Percentiles rank a stretch among this genome's conserved stretches.
phyloP scores from a whole-genome alignment of 1,284 basidiomycete genomes.

The Ceratobasidium theobromae region DNA sequence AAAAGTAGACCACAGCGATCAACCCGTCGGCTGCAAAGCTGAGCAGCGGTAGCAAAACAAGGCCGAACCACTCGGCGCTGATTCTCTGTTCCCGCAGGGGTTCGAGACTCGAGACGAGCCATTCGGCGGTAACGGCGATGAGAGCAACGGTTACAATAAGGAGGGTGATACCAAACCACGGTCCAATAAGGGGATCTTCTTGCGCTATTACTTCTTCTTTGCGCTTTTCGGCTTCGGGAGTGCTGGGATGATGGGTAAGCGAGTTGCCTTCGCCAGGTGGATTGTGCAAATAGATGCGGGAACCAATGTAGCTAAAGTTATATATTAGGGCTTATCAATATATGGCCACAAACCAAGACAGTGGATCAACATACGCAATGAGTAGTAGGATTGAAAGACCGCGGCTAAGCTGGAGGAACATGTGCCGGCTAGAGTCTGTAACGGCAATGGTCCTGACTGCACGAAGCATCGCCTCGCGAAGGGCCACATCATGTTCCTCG shows the following conservation, averaged over 20 bases:
- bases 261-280: constrained; percentile 62
- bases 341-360: background rate
- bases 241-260: constrained; percentile 48
- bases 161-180: constrained; percentile 58
- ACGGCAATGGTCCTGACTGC: constrained; percentile 40
- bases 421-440: constrained; percentile 46
- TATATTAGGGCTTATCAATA: background rate
- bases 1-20: constrained; percentile 56
- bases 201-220: constrained; percentile 47
- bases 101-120: constrained; percentile 63
- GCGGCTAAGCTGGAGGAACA: constrained; percentile 60
- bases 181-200: constrained; percentile 58
- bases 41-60: constrained; percentile 65
- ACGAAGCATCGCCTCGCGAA: constrained; percentile 16
- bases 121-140: constrained; percentile 68
- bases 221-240: constrained; percentile 48
- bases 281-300: constrained; percentile 65
- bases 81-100: constrained; percentile 49
- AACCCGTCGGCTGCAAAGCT: constrained; percentile 68
- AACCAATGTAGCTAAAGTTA: constrained; percentile 56
- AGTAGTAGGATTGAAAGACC: constrained; percentile 63
- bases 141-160: constrained; percentile 56
- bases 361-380: constrained; percentile 50
- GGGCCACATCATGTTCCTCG: constrained; percentile 4
- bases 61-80: constrained; percentile 57